Base-by-base conservation (phyloP, 345 rosid species). In the Garcia nutans region DNA sequence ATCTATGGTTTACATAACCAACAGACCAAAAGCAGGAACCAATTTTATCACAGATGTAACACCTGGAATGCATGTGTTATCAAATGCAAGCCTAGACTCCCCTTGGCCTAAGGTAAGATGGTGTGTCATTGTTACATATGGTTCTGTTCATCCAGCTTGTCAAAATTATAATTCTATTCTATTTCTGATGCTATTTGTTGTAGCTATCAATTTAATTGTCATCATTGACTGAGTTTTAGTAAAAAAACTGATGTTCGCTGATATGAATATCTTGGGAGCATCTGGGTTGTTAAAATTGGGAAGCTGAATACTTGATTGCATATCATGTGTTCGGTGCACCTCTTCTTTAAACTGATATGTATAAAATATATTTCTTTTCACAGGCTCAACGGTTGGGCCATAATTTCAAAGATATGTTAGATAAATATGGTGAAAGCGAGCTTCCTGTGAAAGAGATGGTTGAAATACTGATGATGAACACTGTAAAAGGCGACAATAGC, bases 31-130 rank as follows among this genome's bases (percentile, higher is more conserved):
- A 70, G 70, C 72, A 44, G 82, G 55, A 28, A 44, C 81, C 65
- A 22, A 59, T 75, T 69, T 60, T 58, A 76, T 88, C 72, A 79
- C 81, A 44, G 87, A 84, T 74, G 94, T 92, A 59, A 76, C 92
- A 24, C 90, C 97, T 0, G 96, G 95, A 71, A 85, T 91, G 78
- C 97, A 90, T 78, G 91, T 93, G 26, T 72, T 93, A 52, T 77
- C 97, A 68, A 93, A 88, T 78, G 92, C 92, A 68, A 87, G 83
- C 83, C 89, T 93, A 61, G 91, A 95, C 84, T 75, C 94, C 23
- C 94, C 97, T 47, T 91, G 93, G 97, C 92, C 91, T 74, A 90
- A 93, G 92, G 98, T 94, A 72, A 17, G 54, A 44, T 33, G 33
- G 0, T 49, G 72, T 61, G 3, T 28, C 22, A 31, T 37, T 52